Evolutionary conservation across 2,329 filamentous ascomycete species (phyloP), one percentile per base, ranked within the genome.

Genomic region (Arachnomyces sp.): DNA sequence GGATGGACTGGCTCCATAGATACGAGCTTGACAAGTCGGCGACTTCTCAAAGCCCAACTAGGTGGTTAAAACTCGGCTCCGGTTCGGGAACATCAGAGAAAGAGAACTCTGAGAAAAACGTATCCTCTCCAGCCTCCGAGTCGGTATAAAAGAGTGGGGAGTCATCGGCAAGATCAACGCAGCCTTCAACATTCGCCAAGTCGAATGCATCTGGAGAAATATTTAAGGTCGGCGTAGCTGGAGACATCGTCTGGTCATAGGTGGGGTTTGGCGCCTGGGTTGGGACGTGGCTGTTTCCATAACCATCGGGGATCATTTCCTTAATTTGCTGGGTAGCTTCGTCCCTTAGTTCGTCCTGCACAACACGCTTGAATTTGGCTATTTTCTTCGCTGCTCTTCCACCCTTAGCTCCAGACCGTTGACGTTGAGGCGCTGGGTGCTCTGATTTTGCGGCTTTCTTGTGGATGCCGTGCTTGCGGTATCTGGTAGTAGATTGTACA

Each of bases 401-500:
- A 11, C 63, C 64, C 47, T 59, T 66, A 7, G 61, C 60, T 40
- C 63, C 66, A 25, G 65, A 64, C 37, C 56, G 54, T 46, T 65
- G 64, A 42, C 63, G 60, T 44, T 63, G 56, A 41, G 62, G 56
- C 13, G 59, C 59, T 21, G 63, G 57, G 14, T 55, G 48, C n/a
- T 68, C 60, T 29, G 60, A 56, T 44, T 50, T 57, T 30, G 51
- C 47, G n/a, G 51, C 42, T 45, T 63, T 67, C 46, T 65, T 71
- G 45, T 54, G 55, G 40, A 56, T 56, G 12, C 56, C 53, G 37
- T 59, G 52, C 44, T 80, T 81, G 48, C 84, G 77, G 60, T 85
- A 88, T 48, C 82, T 71, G 1, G 90, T 95, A 1, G 90, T 96
- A 43, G 86, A 90, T 61, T 88, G 79, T 36, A 95, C 84, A 17